Evolutionary conservation across 2,329 filamentous ascomycete species (phyloP), one percentile per base, ranked within the genome.

Genomic region (Dactylonectria estremocensis): DNA sequence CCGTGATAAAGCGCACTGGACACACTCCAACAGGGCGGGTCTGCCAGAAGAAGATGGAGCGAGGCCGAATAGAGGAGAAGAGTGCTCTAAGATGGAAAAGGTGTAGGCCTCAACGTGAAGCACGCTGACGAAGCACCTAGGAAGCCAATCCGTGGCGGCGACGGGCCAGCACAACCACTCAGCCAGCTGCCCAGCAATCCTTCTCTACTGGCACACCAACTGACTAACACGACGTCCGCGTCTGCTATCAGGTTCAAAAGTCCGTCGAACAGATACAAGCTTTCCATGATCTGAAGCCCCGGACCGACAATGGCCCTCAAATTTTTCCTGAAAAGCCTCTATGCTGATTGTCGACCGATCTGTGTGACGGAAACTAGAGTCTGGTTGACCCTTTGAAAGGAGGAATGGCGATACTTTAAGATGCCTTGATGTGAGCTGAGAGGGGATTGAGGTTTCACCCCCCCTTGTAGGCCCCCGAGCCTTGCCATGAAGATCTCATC

Each of bases 361-460:
- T 80, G 58, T 88, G 95, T 77, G 95, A 98, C 86, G 95, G 95
- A 64, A 98, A 98, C 86, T 95, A 98, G 85, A 95, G 92, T 81
- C 86, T 97, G 81, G 91, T 94, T 37, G 94, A 97, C 80, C 95
- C 95, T 70, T 98, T 98, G 95, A 93, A 94, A 97, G 55, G 95
- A 98, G 86, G 98, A 98, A 84, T 96, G 93, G 90, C 87, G 88
- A 69, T 98, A 95, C 87, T 98, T 98, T 87, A 91, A 95, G 83
- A 97, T 97, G 94, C 90, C 98, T 61, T 90, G 92, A 77, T 91
- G 95, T 69, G 88, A 98, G 96, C 75, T 98, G 97, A 88, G 98
- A 98, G 84, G 95, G 98, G 83, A 98, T 98, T 72, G 95, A 98
- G 80, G 92, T 98, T 20, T 96, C 95, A 5, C 98, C 97, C 83